Conservation (phyloP, 2,329 filamentous ascomycete genomes). For the Pseudogymnoascus sp. region DNA sequence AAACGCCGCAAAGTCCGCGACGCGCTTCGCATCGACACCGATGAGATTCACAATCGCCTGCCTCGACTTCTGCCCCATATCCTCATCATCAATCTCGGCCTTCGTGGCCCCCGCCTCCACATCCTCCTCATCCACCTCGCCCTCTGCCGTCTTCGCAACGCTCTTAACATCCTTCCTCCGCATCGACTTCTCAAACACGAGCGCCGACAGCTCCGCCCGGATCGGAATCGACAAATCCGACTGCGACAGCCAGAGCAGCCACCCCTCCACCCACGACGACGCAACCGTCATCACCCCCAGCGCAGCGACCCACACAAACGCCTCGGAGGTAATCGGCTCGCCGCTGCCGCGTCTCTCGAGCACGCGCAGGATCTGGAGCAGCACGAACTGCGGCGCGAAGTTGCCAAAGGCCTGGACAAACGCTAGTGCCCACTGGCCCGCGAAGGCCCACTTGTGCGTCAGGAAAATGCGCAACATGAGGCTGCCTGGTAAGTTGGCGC, state of each 20-base stretch:
- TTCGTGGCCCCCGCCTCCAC: constrained; percentile 25
- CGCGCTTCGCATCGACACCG: constrained; percentile 63
- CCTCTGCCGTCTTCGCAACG: constrained; percentile 39
- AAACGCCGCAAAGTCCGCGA: constrained; percentile 60
- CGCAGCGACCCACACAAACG: constrained; percentile 61
- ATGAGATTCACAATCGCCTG: constrained; percentile 72
- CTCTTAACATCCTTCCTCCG: constrained; percentile 69
- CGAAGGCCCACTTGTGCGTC: constrained; percentile 48
- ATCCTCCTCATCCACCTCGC: constrained; percentile 21
- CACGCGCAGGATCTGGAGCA: constrained; percentile 55
- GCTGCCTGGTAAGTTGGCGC: constrained; percentile 36
- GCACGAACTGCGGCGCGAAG: constrained; percentile 62
- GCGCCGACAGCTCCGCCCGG: constrained; percentile 59
- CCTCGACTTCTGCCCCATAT: constrained; percentile 47
- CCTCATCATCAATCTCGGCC: constrained; percentile 30
- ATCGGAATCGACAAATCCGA: constrained; percentile 57
- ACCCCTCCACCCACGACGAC: constrained; percentile 51
- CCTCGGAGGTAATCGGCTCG: constrained; percentile 40
- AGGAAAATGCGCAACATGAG: constrained; percentile 54
- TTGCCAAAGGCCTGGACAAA: constrained; percentile 37
- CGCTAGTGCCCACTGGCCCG: constrained; percentile 52
- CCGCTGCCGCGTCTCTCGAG: constrained; percentile 49
- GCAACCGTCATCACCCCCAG: constrained; percentile 52
- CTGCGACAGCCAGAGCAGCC: constrained; percentile 59
- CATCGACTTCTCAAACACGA: constrained; percentile 72